A percentile compares a stretch with the other conserved stretches of the same genome.
phyloP scores from a whole-genome alignment of 306 rosid species.

The Trifolium fragiferum region DNA sequence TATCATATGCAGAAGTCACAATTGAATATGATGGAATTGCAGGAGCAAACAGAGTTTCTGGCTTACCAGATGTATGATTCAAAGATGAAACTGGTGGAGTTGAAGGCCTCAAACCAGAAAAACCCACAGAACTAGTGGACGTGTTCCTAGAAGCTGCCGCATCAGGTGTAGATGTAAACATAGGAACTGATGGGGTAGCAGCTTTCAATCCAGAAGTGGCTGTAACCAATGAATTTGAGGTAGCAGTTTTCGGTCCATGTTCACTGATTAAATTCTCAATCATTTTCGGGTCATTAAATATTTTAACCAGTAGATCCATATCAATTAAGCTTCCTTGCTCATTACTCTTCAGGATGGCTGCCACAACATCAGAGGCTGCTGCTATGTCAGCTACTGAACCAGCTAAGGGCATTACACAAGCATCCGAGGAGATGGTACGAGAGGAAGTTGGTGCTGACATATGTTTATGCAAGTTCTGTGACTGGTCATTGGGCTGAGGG shows the following conservation, averaged over 20 bases:
- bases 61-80: slow-evolving; percentile 23
- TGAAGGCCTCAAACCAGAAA: slow-evolving; percentile 9
- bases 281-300: slow-evolving; percentile 66
- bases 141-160: slow-evolving; percentile 33
- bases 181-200: slow-evolving; percentile 34
- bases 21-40: slow-evolving; percentile 24
- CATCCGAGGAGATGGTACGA: slow-evolving; percentile 1
- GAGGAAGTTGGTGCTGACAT: slow-evolving; percentile 11
- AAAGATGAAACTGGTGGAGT: slow-evolving; percentile 19
- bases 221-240: not conserved
- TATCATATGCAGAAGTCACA: not conserved
- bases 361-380: slow-evolving; percentile 55
- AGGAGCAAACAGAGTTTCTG: slow-evolving; percentile 11
- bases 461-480: slow-evolving; percentile 35
- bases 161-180: slow-evolving; percentile 23
- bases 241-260: slow-evolving; percentile 19
- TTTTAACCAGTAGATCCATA: slow-evolving; percentile 61
- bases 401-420: slow-evolving; percentile 27
- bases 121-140: slow-evolving; percentile 16
- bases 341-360: slow-evolving; percentile 50
- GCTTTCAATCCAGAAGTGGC: slow-evolving; percentile 42
- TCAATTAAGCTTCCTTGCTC: slow-evolving; percentile 66
- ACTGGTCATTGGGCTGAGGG: slow-evolving; percentile 34
- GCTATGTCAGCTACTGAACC: slow-evolving; percentile 50
- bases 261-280: slow-evolving; percentile 56